Percentiles rank a stretch among this genome's conserved stretches.
Evolutionary conservation across 441 rosid species (phyloP).

Genomic region (Omphalea diandra): DNA sequence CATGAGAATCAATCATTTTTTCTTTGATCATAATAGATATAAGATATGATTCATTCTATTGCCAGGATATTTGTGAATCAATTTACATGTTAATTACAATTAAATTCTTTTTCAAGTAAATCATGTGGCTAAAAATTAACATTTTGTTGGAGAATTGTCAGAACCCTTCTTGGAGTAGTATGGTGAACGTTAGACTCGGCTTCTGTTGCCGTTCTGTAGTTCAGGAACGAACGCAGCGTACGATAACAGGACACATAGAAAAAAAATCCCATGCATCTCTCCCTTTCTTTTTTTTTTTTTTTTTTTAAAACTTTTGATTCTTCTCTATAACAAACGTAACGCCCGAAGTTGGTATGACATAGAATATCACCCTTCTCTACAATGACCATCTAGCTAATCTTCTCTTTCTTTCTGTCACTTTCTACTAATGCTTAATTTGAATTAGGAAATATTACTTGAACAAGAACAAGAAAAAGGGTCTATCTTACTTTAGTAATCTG

Average conservation of each 20-base stretch:
- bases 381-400: constrained; percentile 40
- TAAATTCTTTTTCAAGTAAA: too few relatives aligned
- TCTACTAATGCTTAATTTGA: background rate
- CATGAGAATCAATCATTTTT: too few relatives aligned
- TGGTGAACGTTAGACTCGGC: constrained; percentile 10
- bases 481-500: background rate
- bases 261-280: constrained; percentile 14
- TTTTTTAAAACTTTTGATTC: background rate
- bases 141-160: background rate
- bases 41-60: too few relatives aligned
- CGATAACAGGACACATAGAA: background rate
- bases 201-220: background rate
- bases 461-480: too few relatives aligned
- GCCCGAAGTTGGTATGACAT: constrained; percentile 32
- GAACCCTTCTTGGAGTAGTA: background rate
- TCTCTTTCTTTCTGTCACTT: background rate
- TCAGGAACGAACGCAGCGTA: background rate
- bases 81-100: too few relatives aligned
- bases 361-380: constrained; percentile 32
- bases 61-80: too few relatives aligned
- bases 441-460: too few relatives aligned
- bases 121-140: background rate
- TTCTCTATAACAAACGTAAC: constrained; percentile 19
- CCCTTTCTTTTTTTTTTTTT: too few relatives aligned
- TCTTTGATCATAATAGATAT: too few relatives aligned